A percentile compares a stretch with the other conserved stretches of the same genome.
Evolutionary conservation across 208 protist species (phyloP).

Genomic region (Wallacemonas sp.): DNA sequence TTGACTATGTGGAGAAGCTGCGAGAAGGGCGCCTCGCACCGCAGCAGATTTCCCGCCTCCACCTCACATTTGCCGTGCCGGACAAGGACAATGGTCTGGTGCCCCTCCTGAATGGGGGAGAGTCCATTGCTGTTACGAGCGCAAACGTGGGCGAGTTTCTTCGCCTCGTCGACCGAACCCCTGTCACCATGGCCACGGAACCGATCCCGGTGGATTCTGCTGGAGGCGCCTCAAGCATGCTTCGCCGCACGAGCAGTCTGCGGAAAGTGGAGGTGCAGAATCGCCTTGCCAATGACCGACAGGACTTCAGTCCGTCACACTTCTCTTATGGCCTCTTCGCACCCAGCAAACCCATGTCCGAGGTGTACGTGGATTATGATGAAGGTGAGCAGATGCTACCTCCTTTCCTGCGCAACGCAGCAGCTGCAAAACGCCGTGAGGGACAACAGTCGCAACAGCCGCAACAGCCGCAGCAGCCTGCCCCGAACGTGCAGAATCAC

Average conservation of each 20-base stretch:
- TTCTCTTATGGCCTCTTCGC: slow-evolving; percentile 78
- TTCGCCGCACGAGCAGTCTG: slow-evolving; percentile 72
- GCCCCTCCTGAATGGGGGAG: slow-evolving; percentile 69
- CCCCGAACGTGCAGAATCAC: not conserved
- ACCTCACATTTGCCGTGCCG: slow-evolving; percentile 72
- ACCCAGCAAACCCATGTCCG: slow-evolving; percentile 52
- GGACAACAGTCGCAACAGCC: slow-evolving; percentile 2
- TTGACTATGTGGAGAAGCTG: slow-evolving; percentile 45
- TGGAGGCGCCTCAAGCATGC: not conserved
- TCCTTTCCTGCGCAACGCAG: slow-evolving; percentile 27
- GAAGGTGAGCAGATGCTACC: slow-evolving; percentile 63
- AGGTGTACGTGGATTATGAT: slow-evolving; percentile 77
- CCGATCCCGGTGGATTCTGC: not conserved
- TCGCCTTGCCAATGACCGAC: slow-evolving; percentile 34
- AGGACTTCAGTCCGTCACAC: slow-evolving; percentile 78
- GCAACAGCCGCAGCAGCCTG: too few species aligned
- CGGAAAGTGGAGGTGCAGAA: slow-evolving; percentile 56
- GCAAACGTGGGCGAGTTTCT: slow-evolving; percentile 74
- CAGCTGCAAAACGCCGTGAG: not conserved
- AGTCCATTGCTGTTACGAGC: slow-evolving; percentile 63
- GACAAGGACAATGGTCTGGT: slow-evolving; percentile 52
- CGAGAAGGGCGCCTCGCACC: slow-evolving; percentile 35
- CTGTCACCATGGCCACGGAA: slow-evolving; percentile 6
- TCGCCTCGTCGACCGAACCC: slow-evolving; percentile 46
- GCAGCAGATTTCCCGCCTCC: slow-evolving; percentile 45